Evolutionary conservation across 2,329 filamentous ascomycete genomes (phyloP).

Genomic region (Catunica adiposa): DNA sequence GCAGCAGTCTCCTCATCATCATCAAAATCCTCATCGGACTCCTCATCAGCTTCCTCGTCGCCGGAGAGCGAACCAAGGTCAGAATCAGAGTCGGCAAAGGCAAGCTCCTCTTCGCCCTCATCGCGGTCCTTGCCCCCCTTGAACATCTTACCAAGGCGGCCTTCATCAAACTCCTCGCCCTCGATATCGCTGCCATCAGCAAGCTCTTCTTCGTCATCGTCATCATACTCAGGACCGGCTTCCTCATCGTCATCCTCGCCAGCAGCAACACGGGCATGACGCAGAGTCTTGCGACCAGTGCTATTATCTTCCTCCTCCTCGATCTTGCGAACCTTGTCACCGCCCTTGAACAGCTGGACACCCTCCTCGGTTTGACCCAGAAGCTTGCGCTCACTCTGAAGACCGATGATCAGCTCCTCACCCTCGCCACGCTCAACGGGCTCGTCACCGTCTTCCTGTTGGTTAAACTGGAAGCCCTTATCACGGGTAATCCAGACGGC

Average conservation of each 20-base stretch:
- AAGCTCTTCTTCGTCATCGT: constrained; percentile 27
- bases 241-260: constrained; percentile 41
- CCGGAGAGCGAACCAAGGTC: constrained; percentile 77
- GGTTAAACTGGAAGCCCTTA: constrained; percentile 60
- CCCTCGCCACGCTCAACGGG: constrained; percentile 71
- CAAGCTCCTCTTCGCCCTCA: constrained; percentile 50
- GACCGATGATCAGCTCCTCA: constrained; percentile 80
- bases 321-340: constrained; percentile 46
- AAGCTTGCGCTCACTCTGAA: constrained; percentile 68
- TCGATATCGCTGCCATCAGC: constrained; percentile 40
- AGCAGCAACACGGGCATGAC: constrained; percentile 41
- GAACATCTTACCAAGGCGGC: constrained; percentile 45
- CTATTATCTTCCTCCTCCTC: constrained; percentile 29
- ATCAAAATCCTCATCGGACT: constrained; percentile 32
- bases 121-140: constrained; percentile 33
- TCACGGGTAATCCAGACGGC: constrained; percentile 73
- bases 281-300: constrained; percentile 41
- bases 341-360: constrained; percentile 70
- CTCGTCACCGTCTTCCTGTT: constrained; percentile 55
- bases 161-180: constrained; percentile 41
- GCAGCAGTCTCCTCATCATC: constrained; percentile 54
- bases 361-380: constrained; percentile 71
- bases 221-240: constrained; percentile 22
- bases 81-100: constrained; percentile 92
- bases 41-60: constrained; percentile 33